A percentile compares a stretch with the other conserved stretches of the same genome.
Evolutionary conservation across 495 filamentous ascomycete species (phyloP).

Genomic region (Penicillium verhagenii): DNA sequence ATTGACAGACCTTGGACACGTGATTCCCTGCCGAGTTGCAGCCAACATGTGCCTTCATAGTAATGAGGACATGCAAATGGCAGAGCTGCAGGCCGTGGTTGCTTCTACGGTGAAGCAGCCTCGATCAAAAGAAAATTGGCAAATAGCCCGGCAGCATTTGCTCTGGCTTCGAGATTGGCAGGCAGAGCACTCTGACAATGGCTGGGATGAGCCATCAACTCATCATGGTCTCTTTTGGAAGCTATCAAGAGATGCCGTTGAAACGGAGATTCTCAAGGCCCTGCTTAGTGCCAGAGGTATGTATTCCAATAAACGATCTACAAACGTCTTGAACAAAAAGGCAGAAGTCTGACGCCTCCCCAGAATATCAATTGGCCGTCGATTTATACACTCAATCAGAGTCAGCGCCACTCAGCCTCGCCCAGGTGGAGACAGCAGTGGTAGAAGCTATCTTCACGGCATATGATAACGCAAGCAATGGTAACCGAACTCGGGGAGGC

Average conservation of each 20-base stretch:
- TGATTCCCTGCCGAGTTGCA: slow-evolving; percentile 55
- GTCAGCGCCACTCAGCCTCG: slow-evolving; percentile 45
- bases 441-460: slow-evolving; percentile 65
- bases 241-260: slow-evolving; percentile 61
- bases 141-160: slow-evolving; percentile 60
- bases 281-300: slow-evolving; percentile 68
- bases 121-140: slow-evolving; percentile 69
- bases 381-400: slow-evolving; percentile 62
- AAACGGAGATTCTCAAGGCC: slow-evolving; percentile 72
- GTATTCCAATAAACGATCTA: slow-evolving; percentile 5
- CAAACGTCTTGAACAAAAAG: not conserved
- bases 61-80: slow-evolving; percentile 61
- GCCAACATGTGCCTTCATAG: slow-evolving; percentile 44
- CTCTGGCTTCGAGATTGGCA: slow-evolving; percentile 86
- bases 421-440: slow-evolving; percentile 62
- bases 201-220: slow-evolving; percentile 19
- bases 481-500: slow-evolving; percentile 77
- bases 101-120: slow-evolving; percentile 49
- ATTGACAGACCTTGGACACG: slow-evolving; percentile 58
- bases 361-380: slow-evolving; percentile 66
- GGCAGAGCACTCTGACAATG: slow-evolving; percentile 37
- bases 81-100: slow-evolving; percentile 62
- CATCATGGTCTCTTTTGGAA: slow-evolving; percentile 69
- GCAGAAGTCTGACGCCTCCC: slow-evolving; percentile 18
- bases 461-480: slow-evolving; percentile 90